Base-by-base conservation (phyloP, 2,329 filamentous ascomycete genomes). In the Sporothrix luriei region DNA sequence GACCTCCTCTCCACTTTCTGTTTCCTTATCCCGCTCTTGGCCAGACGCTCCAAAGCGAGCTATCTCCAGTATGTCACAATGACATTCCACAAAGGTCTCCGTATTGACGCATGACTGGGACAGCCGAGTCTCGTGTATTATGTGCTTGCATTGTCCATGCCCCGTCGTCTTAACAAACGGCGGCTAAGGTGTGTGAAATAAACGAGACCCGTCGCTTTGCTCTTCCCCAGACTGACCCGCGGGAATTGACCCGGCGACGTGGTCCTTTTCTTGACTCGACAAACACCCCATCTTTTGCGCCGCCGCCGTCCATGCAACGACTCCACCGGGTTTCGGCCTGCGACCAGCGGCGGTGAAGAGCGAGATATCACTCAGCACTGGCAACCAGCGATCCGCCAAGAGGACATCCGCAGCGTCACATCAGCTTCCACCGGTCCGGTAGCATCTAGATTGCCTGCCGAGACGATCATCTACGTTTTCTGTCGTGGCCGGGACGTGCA, bases 161-260 rank as follows among this genome's bases (percentile, higher is more conserved):
- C 29, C 7, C 13, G 21, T 26, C 13, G 21, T 26, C 43, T 38
- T 66, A 54, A 38, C 49, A 66, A 54, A 21, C 14, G 24, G 24
- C 24, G 51, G 21, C 13, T 68, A 57, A 21, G 13, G 21, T 68
- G 51, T 67, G 16, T 68, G 51, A 40, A 57, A 68, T 68, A 68
- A 38, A 68, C 51, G 65, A 68, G 65, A 13, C 10, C 26, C 16
- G 4, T 10, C 14, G 7, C 6, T 4, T 26, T 24, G 16, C 16
- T 55, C 14, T 49, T 49, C 16, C 40, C 61, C 55, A 59, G 33
- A 19, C 29, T 33, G 55, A 19, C 38, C 33, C 13, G 29, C 55
- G 55, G 55, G 29, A 40, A 40, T 57, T 38, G 54, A 57, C 54
- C 54, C 54, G 26, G 54, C 54, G 54, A 57, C 54, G 38, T 16